A percentile compares a stretch with the other conserved stretches of the same genome.
Evolutionary conservation across 2,329 filamentous ascomycete genomes (phyloP).

Genomic region (Phymatotrichopsis omnivora): DNA sequence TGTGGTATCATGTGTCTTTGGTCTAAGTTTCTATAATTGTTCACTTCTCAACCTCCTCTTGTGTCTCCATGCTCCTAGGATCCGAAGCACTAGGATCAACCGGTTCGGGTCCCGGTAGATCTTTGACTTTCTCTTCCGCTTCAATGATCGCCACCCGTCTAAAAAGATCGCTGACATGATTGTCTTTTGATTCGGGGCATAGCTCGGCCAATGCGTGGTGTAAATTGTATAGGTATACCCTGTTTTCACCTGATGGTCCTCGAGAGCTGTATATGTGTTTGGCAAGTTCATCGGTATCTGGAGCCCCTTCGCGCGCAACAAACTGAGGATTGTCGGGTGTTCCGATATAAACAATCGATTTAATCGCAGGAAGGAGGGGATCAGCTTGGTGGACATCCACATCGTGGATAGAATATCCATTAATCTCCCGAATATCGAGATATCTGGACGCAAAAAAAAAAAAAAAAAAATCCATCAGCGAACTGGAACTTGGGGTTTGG

Average conservation of each 20-base stretch:
- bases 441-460: conserved; percentile 15
- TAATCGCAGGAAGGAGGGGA: conserved; percentile 38
- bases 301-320: conserved; percentile 45
- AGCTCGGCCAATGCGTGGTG: conserved; percentile 64
- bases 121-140: not conserved
- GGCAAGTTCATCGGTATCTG: conserved; percentile 65
- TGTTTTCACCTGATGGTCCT: conserved; percentile 82
- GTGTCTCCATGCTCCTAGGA: conserved; percentile 44
- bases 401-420: conserved; percentile 86
- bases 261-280: conserved; percentile 65
- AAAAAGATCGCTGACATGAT: conserved; percentile 68
- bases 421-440: conserved; percentile 92
- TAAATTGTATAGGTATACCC: conserved; percentile 75
- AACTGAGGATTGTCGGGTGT: conserved; percentile 91
- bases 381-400: conserved; percentile 66
- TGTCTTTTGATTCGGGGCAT: conserved; percentile 66
- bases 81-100: not conserved
- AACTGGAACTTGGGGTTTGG: not conserved
- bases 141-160: conserved; percentile 13
- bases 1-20: too few relatives aligned
- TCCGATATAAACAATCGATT: conserved; percentile 79
- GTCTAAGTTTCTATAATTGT: too few relatives aligned
- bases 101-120: not conserved
- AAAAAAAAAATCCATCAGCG: conserved; percentile 1
- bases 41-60: conserved; percentile 49